Conservation (phyloP, 73 alveolate genomes). For the Paramecium sexaurelia region DNA sequence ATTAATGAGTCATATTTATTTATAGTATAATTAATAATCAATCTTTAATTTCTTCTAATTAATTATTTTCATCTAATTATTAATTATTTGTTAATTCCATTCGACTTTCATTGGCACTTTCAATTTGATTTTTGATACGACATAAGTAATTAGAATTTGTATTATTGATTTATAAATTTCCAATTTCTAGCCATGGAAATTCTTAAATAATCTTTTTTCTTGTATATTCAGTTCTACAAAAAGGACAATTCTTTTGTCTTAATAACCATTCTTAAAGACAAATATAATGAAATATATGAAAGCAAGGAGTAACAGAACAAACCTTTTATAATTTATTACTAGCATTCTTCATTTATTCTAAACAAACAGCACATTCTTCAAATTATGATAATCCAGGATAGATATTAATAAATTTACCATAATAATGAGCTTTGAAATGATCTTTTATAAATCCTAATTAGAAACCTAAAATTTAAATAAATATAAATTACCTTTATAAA, state of each 20-base stretch:
- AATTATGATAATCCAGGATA: not conserved
- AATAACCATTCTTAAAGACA: conserved; percentile 12
- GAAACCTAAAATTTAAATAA: not conserved
- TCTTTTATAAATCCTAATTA: not conserved
- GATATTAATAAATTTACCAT: not conserved
- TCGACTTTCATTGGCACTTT: not conserved
- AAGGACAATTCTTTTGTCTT: conserved; percentile 3
- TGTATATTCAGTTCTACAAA: conserved; percentile 14
- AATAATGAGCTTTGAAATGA: conserved; percentile 2
- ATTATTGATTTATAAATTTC: not conserved
- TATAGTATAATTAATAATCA: not conserved
- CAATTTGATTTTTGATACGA: not conserved
- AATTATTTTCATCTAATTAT: not conserved
- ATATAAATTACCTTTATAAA: not conserved
- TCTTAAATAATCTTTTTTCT: not conserved
- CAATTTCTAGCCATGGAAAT: not conserved
- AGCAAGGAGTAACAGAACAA: conserved; percentile 44
- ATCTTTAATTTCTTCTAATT: not conserved
- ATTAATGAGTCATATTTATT: too few relatives aligned
- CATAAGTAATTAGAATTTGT: not conserved
- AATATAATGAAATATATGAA: conserved; percentile 27
- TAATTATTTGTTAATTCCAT: not conserved
- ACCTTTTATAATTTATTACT: not conserved
- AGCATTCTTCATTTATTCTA: not conserved
- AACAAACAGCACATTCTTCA: conserved; percentile 40